phyloP scores from a whole-genome alignment of 2,329 filamentous ascomycete genomes.

The Zalaria sp. region DNA sequence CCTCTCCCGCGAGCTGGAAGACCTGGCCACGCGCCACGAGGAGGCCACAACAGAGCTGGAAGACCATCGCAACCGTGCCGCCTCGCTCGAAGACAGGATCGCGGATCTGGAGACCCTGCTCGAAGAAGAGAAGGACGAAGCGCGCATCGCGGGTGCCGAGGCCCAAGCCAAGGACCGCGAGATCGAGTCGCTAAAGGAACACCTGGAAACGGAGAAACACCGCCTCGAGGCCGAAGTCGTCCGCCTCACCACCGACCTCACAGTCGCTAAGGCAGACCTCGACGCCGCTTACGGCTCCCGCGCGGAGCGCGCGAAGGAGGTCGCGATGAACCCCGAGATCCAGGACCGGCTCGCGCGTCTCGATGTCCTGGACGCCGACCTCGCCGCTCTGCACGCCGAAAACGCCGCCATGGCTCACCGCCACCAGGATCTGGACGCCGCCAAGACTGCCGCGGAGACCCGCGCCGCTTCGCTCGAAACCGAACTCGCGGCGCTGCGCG shows the following conservation, averaged over 20 bases:
- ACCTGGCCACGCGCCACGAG: conserved; percentile 12
- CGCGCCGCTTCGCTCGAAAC: conserved; percentile 11
- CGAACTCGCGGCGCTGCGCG: conserved; percentile 7
- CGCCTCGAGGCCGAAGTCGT: conserved; percentile 49
- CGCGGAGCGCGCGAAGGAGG: conserved; percentile 53
- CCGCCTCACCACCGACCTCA: conserved; percentile 60
- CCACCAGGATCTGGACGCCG: too few species aligned
- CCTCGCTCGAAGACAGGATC: conserved; percentile 15
- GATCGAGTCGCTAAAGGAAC: conserved; percentile 9
- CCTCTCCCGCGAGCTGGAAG: conserved; percentile 15
- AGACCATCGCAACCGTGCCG: conserved; percentile 12
- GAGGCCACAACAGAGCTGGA: conserved; percentile 21
- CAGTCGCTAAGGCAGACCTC: conserved; percentile 80
- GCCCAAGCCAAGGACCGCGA: conserved; percentile 12
- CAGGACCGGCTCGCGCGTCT: conserved; percentile 47
- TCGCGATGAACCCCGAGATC: conserved; percentile 40
- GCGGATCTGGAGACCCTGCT: conserved; percentile 6
- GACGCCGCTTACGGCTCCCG: conserved; percentile 85
- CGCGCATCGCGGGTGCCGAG: conserved; percentile 8
- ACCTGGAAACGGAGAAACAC: conserved; percentile 16
- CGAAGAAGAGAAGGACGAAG: conserved; percentile 8
- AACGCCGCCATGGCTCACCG: background rate
- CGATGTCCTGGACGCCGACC: conserved; percentile 18
- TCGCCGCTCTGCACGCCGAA: conserved; percentile 10
- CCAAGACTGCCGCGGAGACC: conserved; percentile 6